Percentiles rank a stretch among this genome's conserved stretches.
phyloP scores from a whole-genome alignment of 2,329 filamentous ascomycete genomes.

The Colletotrichum abscissum region DNA sequence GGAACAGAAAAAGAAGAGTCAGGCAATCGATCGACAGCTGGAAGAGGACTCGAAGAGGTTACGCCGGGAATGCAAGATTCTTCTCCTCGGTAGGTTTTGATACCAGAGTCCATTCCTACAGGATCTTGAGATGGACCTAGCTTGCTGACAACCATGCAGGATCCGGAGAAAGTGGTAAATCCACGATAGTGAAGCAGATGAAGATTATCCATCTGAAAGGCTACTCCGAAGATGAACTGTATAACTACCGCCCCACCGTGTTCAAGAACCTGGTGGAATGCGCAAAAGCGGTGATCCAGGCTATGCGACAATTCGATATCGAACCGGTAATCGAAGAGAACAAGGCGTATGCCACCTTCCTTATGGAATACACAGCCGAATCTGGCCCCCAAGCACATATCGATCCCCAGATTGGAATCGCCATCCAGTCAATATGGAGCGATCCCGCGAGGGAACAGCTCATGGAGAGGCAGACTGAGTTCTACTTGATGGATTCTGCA shows the following conservation, averaged over 20 bases:
- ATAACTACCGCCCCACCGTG: conserved; percentile 93
- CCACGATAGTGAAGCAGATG: conserved; percentile 99
- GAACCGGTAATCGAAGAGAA: conserved; percentile 79
- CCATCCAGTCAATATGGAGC: conserved; percentile 89
- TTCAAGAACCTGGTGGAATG: conserved; percentile 99
- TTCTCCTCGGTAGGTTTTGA: conserved; percentile 82
- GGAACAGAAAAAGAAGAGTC: conserved; percentile 95
- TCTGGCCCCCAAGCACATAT: conserved; percentile 89
- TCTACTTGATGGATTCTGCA: conserved; percentile 99
- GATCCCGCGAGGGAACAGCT: conserved; percentile 85
- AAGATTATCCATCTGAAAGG: conserved; percentile 99
- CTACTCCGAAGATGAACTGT: conserved; percentile 93
- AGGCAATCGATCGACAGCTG: conserved; percentile 92
- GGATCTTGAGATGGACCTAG: not conserved
- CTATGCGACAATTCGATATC: conserved; percentile 92
- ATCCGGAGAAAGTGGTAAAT: conserved; percentile 98
- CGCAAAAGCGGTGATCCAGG: conserved; percentile 90
- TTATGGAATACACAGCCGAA: conserved; percentile 90
- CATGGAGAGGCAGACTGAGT: conserved; percentile 95
- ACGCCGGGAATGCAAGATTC: conserved; percentile 98
- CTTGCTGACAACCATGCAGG: conserved; percentile 63
- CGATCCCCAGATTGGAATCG: conserved; percentile 82
- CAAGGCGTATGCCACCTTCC: conserved; percentile 79
- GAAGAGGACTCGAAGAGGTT: conserved; percentile 95
- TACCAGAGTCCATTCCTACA: not conserved